Percentiles rank a stretch among this genome's conserved stretches.
These are phyloP conservation scores for Linum usitatissimum DNA, from an alignment of 345 rosid species.

Conservation along the genomic window DNA sequence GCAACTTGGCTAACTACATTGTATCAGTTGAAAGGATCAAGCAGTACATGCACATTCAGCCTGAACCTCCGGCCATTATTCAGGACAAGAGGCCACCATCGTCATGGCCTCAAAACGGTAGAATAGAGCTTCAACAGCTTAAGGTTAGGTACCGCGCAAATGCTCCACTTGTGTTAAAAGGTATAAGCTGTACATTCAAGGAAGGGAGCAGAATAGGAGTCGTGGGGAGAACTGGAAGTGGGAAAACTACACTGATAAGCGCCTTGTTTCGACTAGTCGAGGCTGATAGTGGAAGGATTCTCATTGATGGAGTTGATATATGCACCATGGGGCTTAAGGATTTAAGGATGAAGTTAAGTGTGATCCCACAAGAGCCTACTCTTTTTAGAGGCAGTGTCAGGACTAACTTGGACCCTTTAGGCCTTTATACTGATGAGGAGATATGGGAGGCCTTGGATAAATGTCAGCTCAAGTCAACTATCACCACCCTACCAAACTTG, in stretches of 20 bases:
- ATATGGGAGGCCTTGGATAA: conserved; percentile 79
- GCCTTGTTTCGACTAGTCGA: conserved; percentile 84
- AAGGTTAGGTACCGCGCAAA: conserved; percentile 67
- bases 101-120: conserved; percentile 61
- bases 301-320: conserved; percentile 67
- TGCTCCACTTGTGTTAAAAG: conserved; percentile 57
- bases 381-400: conserved; percentile 75
- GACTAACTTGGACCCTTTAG: conserved; percentile 75
- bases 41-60: conserved; percentile 53
- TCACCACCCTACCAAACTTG: conserved; percentile 45
- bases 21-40: conserved; percentile 66
- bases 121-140: conserved; percentile 55
- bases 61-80: conserved; percentile 54
- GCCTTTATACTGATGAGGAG: conserved; percentile 56
- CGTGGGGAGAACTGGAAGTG: conserved; percentile 91
- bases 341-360: conserved; percentile 79
- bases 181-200: conserved; percentile 59
- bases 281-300: conserved; percentile 57
- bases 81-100: conserved; percentile 48
- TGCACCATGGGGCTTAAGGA: conserved; percentile 70
- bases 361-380: conserved; percentile 93
- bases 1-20: conserved; percentile 51
- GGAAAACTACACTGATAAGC: conserved; percentile 77
- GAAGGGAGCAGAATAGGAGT: conserved; percentile 74
- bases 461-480: conserved; percentile 63